A percentile compares a stretch with the other conserved stretches of the same genome.
Evolutionary conservation across 352 stramenopile species (phyloP).

Genomic region (Elongisporangium undulatum): DNA sequence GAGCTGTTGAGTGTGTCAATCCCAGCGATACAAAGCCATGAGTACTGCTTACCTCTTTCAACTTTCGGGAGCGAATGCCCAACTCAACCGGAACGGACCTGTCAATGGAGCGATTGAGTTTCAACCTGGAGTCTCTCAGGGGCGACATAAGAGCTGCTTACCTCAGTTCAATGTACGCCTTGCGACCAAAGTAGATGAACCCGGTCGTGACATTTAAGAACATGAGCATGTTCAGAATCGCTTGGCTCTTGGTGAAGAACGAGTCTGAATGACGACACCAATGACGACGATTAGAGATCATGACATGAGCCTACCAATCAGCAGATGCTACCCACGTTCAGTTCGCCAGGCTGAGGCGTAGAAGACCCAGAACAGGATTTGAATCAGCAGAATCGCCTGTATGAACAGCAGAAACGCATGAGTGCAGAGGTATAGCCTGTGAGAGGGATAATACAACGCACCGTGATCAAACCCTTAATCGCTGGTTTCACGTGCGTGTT

Average conservation of each 20-base stretch:
- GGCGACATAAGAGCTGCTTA: slow-evolving; percentile 10
- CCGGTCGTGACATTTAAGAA: slow-evolving; percentile 69
- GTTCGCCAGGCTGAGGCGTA: slow-evolving; percentile 68
- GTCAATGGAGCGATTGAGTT: neutral
- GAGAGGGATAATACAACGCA: slow-evolving; percentile 13
- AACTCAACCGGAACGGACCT: slow-evolving; percentile 82
- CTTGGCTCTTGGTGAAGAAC: slow-evolving; percentile 76
- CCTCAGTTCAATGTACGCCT: slow-evolving; percentile 80
- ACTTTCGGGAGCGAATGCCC: slow-evolving; percentile 74
- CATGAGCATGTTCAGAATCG: slow-evolving; percentile 78
- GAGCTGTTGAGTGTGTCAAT: neutral
- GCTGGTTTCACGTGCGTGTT: slow-evolving; percentile 64
- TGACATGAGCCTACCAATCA: neutral
- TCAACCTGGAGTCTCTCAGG: neutral
- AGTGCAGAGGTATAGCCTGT: neutral
- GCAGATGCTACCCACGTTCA: slow-evolving; percentile 41
- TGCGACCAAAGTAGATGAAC: slow-evolving; percentile 74
- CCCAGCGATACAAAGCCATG: neutral
- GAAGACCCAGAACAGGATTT: slow-evolving; percentile 74
- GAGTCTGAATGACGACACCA: slow-evolving; percentile 26
- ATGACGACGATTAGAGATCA: neutral
- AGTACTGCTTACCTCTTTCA: slow-evolving; percentile 57
- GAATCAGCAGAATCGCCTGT: slow-evolving; percentile 53
- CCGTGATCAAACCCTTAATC: slow-evolving; percentile 55
- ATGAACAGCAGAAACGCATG: slow-evolving; percentile 3